Evolutionary conservation across 164 flowering plant species (phyloP), one percentile per base, ranked within the genome.

Genomic region (Umbilicus rupestris): DNA sequence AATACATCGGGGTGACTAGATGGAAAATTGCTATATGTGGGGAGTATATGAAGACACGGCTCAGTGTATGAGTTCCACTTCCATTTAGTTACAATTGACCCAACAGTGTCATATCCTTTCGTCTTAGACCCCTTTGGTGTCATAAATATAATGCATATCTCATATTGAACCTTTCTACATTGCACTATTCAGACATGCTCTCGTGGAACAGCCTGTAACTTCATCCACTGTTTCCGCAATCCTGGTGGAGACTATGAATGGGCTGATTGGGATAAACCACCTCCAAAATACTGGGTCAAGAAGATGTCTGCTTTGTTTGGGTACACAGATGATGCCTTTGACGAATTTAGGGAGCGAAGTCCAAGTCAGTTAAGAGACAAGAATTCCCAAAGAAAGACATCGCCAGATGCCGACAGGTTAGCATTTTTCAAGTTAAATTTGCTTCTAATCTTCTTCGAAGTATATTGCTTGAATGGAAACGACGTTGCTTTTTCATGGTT

Each of bases 211-310:
- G 85, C 92, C 7, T 91, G 99, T 84, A 94, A 92, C 76, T 94
- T 94, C 66, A 84, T 91, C 46, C 97, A 94, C 74, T 94, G 99
- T 73, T 91, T 94, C 71, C 87, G 82, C 62, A 94, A 94, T 71
- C 99, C 99, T 67, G 92, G 97, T 67, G 96, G 99, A 65, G 97
- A 92, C 73, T 94, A 94, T 83, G 97, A 89, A 74, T 94, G 99
- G 99, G 93, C 99, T 72, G 99, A 94, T 75, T 85, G 84, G 85
- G 97, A 91, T 76, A 91, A 81, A 68, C 90, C 93, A 58, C 88
- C 99, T 6, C 99, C 99, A 35, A 87, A 55, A 71, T 85, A 80
- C 76, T 94, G 97, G 97, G 68, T 82, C 41, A 73, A 69, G 65
- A 83, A 82, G 84, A 87, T 94, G 96, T 74, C 67, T 73, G 80